Conservation (phyloP, 371 early-diverging fungal species). For the Haplosporangium sp. region DNA sequence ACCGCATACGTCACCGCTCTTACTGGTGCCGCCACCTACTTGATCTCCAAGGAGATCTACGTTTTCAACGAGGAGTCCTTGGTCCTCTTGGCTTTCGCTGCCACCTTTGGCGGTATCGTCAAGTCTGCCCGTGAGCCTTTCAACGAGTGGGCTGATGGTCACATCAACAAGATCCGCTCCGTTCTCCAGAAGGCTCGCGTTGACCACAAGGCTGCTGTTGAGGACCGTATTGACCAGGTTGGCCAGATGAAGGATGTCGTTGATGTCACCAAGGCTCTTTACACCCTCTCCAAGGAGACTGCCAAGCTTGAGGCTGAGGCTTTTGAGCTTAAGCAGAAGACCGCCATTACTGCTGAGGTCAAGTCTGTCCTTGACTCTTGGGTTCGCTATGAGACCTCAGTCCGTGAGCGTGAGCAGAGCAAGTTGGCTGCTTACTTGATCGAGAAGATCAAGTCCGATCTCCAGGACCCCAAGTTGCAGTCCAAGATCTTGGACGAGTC, state of each 20-base stretch:
- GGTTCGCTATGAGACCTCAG: slow-evolving; percentile 94
- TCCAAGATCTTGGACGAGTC: slow-evolving; percentile 59
- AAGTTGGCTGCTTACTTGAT: slow-evolving; percentile 88
- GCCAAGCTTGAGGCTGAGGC: slow-evolving; percentile 93
- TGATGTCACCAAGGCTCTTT: slow-evolving; percentile 92
- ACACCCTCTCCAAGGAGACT: slow-evolving; percentile 94
- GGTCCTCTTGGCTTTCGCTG: slow-evolving; percentile 76
- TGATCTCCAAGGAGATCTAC: slow-evolving; percentile 97
- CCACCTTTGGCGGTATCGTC: slow-evolving; percentile 80
- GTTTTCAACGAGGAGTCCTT: slow-evolving; percentile 94
- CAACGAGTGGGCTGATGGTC: slow-evolving; percentile 88
- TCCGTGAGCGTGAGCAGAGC: slow-evolving; percentile 96
- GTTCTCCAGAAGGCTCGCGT: slow-evolving; percentile 88
- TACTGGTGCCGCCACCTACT: slow-evolving; percentile 87
- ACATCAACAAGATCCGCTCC: slow-evolving; percentile 81
- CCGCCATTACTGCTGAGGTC: slow-evolving; percentile 84
- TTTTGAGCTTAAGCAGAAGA: slow-evolving; percentile 93
- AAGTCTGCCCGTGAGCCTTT: slow-evolving; percentile 87
- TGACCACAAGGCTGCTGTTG: slow-evolving; percentile 92
- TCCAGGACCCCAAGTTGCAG: slow-evolving; percentile 82
- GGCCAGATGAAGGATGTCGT: slow-evolving; percentile 94
- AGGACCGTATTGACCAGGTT: slow-evolving; percentile 89
- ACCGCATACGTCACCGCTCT: slow-evolving; percentile 88
- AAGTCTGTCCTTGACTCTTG: slow-evolving; percentile 93
- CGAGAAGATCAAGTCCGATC: slow-evolving; percentile 82